Evolutionary conservation across 73 alveolate species (phyloP).

Genomic region (Tetrahymena thermophila): DNA sequence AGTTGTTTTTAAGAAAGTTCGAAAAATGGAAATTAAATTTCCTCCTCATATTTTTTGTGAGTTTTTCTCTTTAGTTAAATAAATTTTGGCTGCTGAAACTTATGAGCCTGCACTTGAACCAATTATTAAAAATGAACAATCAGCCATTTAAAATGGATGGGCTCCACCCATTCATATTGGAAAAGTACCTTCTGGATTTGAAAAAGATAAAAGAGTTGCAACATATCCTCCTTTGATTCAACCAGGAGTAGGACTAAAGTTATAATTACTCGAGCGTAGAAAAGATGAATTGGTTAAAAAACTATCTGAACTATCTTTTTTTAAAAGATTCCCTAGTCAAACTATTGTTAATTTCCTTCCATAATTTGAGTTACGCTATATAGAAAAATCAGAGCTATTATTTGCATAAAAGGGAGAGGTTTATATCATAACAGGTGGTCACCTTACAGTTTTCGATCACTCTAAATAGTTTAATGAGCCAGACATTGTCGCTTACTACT

Average conservation of each 20-base stretch:
- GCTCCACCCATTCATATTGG: not conserved
- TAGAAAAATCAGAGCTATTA: not conserved
- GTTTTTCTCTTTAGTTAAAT: not conserved
- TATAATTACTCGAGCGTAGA: not conserved
- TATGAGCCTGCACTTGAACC: not conserved
- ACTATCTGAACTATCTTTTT: not conserved
- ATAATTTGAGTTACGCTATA: not conserved
- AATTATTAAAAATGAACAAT: not conserved
- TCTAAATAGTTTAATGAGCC: not conserved
- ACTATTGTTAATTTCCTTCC: not conserved
- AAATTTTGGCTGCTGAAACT: not conserved
- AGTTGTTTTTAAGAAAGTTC: not conserved
- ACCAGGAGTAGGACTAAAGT: not conserved
- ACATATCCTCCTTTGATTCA: not conserved
- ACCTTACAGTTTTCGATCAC: not conserved
- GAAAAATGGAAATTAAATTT: not conserved
- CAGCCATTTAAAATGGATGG: not conserved
- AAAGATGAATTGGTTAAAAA: not conserved
- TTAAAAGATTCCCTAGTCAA: not conserved
- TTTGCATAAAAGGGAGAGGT: not conserved
- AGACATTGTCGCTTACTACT: not conserved
- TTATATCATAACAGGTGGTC: not conserved
- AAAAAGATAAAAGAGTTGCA: not conserved
- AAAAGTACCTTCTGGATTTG: not conserved
- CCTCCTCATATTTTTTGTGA: not conserved